These are phyloP conservation scores for Mitragyna speciosa DNA, from an alignment of 257 asterid genomes.

Conservation along the genomic window DNA sequence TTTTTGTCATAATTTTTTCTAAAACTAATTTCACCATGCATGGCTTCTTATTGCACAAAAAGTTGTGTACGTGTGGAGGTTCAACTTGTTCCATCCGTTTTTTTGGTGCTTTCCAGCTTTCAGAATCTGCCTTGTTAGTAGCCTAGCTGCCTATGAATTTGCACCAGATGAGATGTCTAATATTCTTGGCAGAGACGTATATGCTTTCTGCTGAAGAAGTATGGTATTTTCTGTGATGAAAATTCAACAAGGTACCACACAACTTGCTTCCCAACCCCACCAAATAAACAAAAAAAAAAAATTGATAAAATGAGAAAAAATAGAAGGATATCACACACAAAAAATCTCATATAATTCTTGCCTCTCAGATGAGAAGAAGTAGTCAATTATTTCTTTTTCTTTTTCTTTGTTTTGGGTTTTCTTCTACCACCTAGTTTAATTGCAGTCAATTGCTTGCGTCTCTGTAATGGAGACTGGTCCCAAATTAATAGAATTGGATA, in stretches of 20 bases:
- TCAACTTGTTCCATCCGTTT: neutral
- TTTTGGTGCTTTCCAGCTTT: constrained; percentile 12
- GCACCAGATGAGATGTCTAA: neutral
- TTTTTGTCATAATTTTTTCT: neutral
- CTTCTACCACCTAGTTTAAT: too few species aligned
- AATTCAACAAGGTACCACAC: neutral
- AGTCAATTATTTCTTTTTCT: too few species aligned
- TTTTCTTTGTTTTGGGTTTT: too few species aligned
- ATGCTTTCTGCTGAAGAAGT: neutral
- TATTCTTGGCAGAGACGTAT: neutral
- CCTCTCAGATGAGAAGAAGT: too few species aligned
- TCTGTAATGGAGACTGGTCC: neutral
- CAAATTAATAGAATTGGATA: neutral
- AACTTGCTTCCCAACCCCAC: neutral
- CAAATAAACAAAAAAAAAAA: neutral
- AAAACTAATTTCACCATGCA: neutral
- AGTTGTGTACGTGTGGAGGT: neutral
- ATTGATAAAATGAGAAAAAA: too few species aligned
- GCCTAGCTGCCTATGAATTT: neutral
- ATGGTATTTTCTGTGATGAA: neutral
- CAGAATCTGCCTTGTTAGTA: neutral
- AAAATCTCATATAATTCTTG: too few species aligned
- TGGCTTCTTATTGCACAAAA: neutral
- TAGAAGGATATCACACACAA: too few species aligned
- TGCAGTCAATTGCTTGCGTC: neutral